Evolutionary conservation across 2,329 filamentous ascomycete genomes (phyloP), one percentile per base, ranked within the genome.

Genomic region (Cladosporium sp.): DNA sequence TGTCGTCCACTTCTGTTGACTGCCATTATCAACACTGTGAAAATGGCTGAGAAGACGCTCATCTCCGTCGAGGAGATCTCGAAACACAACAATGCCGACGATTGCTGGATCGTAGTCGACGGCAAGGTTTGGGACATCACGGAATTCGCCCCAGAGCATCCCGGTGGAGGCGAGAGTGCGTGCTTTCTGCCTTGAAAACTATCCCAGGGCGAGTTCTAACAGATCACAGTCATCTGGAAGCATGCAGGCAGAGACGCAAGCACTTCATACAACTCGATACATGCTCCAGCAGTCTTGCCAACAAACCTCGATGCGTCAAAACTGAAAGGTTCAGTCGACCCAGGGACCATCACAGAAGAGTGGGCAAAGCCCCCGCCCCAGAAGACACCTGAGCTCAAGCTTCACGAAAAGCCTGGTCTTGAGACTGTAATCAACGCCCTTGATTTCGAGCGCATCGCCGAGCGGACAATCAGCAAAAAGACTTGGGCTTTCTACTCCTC

Each of bases 51-150:
- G 38, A 8, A 14, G 7, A 35, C 22, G 7, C 37, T 53, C 9
- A 32, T 53, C 8, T 46, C 43, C 16, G 57, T 62, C 14, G 54
- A 65, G 32, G 63, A 66, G 56, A 61, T 66, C 40, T 56, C 56
- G 11, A 63, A 64, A 68, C 85, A 92, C 74, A 88, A 84, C 68
- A 81, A 79, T 52, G 83, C 86, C 44, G 85, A 90, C 58, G 85
- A 84, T 57, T 74, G 89, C 54, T 91, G 88, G 86, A 85, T 87
- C 72, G 85, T 95, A 65, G 83, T 95, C 69, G 89, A 95, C 75
- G 83, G 86, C 71, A 86, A 84, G 63, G 87, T 95, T 66, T 95
- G 95, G 76, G 87, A 95, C 71, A 79, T 90, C 11, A 85, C 84
- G 56, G 88, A 95, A 59, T 95, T 95, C 69, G 71, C 89, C 60